These are phyloP conservation scores for Acanthochlamys bracteata DNA, from an alignment of 106 monocot species.

Conservation along the genomic window DNA sequence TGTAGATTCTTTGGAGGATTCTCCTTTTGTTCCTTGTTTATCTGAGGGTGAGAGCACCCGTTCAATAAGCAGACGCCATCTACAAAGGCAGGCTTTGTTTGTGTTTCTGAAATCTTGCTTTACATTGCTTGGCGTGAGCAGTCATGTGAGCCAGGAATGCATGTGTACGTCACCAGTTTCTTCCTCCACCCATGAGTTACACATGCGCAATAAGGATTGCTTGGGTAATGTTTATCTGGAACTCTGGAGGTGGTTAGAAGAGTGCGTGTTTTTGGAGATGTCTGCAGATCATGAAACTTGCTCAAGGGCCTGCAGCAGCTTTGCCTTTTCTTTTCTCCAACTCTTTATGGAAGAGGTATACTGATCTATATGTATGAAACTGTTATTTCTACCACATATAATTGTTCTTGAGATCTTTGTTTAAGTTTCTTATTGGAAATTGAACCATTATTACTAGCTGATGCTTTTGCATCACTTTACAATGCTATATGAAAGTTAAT, in stretches of 20 bases:
- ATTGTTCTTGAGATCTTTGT: neutral
- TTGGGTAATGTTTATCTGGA: constrained; percentile 29
- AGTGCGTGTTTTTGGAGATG: constrained; percentile 18
- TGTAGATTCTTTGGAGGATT: constrained; percentile 49
- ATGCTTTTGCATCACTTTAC: too few species aligned
- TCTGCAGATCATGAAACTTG: constrained; percentile 8
- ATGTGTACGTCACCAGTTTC: constrained; percentile 11
- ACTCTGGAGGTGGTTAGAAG: constrained; percentile 52
- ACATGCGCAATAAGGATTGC: constrained; percentile 18
- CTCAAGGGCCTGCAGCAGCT: constrained; percentile 29
- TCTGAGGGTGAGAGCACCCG: constrained; percentile 13
- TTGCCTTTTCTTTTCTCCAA: constrained; percentile 59
- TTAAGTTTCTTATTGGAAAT: too few species aligned
- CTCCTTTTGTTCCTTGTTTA: constrained; percentile 52
- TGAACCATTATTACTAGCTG: too few species aligned
- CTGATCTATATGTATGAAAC: neutral
- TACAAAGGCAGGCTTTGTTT: constrained; percentile 59
- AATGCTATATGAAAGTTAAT: too few species aligned
- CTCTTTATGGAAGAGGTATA: constrained; percentile 81
- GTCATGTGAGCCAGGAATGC: constrained; percentile 23
- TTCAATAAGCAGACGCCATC: constrained; percentile 27
- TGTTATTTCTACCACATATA: neutral
- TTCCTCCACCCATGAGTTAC: constrained; percentile 9
- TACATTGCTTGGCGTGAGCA: constrained; percentile 14
- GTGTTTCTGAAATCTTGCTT: constrained; percentile 69